Evolutionary conservation across 2,329 filamentous ascomycete genomes (phyloP).

Genomic region (Raffaelea ambrosiae): DNA sequence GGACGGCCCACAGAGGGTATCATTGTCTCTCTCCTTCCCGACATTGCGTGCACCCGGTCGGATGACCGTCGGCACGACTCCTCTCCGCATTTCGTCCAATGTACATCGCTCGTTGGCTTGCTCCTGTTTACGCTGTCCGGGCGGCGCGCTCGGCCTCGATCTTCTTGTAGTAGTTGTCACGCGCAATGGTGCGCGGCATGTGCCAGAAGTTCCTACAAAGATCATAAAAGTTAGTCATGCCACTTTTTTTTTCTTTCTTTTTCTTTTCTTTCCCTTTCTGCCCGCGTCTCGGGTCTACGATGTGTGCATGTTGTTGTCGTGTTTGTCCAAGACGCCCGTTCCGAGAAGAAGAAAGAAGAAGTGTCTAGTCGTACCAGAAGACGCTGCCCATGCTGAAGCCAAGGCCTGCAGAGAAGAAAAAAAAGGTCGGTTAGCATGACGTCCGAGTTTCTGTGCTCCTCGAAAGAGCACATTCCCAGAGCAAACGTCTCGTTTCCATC

Average conservation of each 20-base stretch:
- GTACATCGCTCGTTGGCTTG: not conserved
- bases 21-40: not conserved
- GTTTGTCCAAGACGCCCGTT: no score
- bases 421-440: slow-evolving; percentile 22
- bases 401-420: slow-evolving; percentile 28
- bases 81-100: not conserved
- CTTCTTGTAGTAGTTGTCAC: slow-evolving; percentile 51
- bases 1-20: not conserved
- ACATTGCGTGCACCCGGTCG: no score
- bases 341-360: no score
- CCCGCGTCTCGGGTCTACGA: no score
- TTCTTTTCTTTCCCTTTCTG: not conserved
- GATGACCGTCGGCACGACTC: not conserved
- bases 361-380: slow-evolving; percentile 53
- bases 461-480: not conserved
- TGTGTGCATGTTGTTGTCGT: no score
- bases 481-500: no score
- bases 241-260: not conserved
- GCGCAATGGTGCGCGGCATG: slow-evolving; percentile 49
- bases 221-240: not conserved
- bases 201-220: slow-evolving; percentile 51
- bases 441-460: no score
- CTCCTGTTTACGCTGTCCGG: slow-evolving; percentile 4
- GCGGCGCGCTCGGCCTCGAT: slow-evolving; percentile 48
- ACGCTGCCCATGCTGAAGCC: slow-evolving; percentile 46